These are phyloP conservation scores for Leishmania tarentolae DNA, from an alignment of 208 protist genomes.

Conservation along the genomic window DNA sequence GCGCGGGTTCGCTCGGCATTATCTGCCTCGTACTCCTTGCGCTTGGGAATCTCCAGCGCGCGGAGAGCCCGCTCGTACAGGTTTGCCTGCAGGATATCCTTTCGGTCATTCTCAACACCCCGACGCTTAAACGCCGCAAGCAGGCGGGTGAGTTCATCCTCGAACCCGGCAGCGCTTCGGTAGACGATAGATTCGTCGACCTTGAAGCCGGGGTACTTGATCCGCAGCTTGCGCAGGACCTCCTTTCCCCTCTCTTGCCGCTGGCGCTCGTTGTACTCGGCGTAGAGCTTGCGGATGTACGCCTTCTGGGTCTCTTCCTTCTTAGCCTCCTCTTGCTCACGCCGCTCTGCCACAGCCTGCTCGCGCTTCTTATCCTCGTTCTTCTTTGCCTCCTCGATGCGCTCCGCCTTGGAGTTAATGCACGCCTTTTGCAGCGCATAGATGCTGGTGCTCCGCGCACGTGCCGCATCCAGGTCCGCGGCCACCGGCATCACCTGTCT, in stretches of 20 bases:
- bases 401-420: constrained; percentile 41
- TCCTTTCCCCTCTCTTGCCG: constrained; percentile 66
- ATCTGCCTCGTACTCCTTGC: constrained; percentile 47
- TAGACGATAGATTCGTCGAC: constrained; percentile 54
- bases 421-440: constrained; percentile 49
- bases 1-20: constrained; percentile 59
- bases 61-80: constrained; percentile 77
- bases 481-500: constrained; percentile 26
- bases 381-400: constrained; percentile 39
- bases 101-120: constrained; percentile 40
- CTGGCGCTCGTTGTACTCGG: constrained; percentile 62
- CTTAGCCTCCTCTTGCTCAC: constrained; percentile 55
- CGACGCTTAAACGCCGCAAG: constrained; percentile 34
- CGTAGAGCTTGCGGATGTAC: constrained; percentile 48
- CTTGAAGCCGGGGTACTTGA: constrained; percentile 79
- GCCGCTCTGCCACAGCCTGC: constrained; percentile 43
- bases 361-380: constrained; percentile 41
- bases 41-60: constrained; percentile 70
- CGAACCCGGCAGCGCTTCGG: constrained; percentile 59
- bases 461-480: constrained; percentile 44
- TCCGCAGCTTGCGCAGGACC: constrained; percentile 56
- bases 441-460: constrained; percentile 39
- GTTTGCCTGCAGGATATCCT: constrained; percentile 67
- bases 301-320: constrained; percentile 37
- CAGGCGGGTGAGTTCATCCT: constrained; percentile 67